Conservation (phyloP, 208 protist species). For the Leishmania braziliensis region DNA sequence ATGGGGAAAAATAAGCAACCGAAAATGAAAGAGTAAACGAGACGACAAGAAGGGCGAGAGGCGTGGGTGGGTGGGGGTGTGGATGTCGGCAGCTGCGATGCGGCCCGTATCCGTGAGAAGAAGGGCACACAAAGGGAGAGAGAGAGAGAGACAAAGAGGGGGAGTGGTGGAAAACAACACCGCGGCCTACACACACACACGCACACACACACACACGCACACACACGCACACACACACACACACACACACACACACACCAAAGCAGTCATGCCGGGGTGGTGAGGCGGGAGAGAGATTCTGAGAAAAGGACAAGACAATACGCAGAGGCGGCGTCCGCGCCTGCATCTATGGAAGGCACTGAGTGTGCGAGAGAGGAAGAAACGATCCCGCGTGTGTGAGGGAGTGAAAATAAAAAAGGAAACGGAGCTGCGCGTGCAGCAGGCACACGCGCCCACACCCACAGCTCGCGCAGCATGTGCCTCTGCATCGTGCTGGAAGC, state of each 20-base stretch:
- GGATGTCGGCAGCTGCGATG: background rate
- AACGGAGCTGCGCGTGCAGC: background rate
- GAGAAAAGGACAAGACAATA: background rate
- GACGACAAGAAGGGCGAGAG: background rate
- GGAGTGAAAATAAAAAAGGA: background rate
- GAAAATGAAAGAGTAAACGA: background rate
- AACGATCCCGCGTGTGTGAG: background rate
- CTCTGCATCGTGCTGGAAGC: background rate
- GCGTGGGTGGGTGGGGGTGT: background rate
- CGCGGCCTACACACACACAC: background rate
- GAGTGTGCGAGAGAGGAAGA: background rate
- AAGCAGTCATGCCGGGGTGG: background rate
- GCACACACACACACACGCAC: background rate
- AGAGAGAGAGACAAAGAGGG: no score
- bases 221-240: background rate
- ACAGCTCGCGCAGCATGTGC: background rate
- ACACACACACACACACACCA: background rate
- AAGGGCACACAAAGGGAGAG: no score
- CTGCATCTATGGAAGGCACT: background rate
- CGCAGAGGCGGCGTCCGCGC: background rate
- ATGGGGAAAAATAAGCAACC: background rate
- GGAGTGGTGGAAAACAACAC: no score
- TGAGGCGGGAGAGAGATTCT: no score
- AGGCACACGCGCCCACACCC: background rate
- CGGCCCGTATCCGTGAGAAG: background rate